These are phyloP conservation scores for Cryptosporidium felis DNA, from an alignment of 169 alveolate genomes.

Conservation along the genomic window DNA sequence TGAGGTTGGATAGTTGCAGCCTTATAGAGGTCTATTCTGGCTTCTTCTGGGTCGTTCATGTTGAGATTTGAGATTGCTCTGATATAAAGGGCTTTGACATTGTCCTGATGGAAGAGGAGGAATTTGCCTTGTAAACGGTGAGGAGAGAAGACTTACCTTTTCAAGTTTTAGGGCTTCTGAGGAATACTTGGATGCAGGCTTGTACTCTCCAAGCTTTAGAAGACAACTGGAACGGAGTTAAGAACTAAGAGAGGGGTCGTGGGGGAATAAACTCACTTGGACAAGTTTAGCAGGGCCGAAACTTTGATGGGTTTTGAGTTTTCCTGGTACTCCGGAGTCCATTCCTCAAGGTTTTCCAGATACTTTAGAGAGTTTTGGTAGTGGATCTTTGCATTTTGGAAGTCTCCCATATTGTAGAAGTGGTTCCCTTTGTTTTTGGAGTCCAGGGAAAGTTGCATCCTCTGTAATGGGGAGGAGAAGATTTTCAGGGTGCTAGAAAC, in stretches of 20 bases:
- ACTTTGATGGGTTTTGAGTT: conserved; percentile 33
- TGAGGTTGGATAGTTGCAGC: conserved; percentile 62
- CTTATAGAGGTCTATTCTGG: conserved; percentile 30
- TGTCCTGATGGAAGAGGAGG: not conserved
- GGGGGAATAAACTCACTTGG: conserved; percentile 33
- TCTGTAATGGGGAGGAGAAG: conserved; percentile 17
- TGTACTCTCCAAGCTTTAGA: conserved; percentile 10
- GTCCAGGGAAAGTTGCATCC: conserved; percentile 62
- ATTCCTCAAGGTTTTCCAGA: conserved; percentile 11
- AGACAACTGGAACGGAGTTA: conserved; percentile 2
- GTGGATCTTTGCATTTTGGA: conserved; percentile 5
- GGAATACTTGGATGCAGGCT: conserved; percentile 8
- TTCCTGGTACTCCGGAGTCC: conserved; percentile 35
- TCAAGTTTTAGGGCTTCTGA: conserved; percentile 38
- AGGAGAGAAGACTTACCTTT: not conserved
- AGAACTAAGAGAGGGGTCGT: not conserved
- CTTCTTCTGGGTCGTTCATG: conserved; percentile 41
- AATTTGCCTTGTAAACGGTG: not conserved
- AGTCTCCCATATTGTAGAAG: conserved; percentile 13
- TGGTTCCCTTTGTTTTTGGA: conserved; percentile 45
- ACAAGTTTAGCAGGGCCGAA: conserved; percentile 26
- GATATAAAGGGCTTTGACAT: conserved; percentile 50
- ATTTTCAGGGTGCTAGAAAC: not conserved
- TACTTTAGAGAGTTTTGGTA: conserved; percentile 43
- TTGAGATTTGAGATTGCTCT: conserved; percentile 39